Conservation (phyloP, 345 rosid species). For the Camelina neglecta region DNA sequence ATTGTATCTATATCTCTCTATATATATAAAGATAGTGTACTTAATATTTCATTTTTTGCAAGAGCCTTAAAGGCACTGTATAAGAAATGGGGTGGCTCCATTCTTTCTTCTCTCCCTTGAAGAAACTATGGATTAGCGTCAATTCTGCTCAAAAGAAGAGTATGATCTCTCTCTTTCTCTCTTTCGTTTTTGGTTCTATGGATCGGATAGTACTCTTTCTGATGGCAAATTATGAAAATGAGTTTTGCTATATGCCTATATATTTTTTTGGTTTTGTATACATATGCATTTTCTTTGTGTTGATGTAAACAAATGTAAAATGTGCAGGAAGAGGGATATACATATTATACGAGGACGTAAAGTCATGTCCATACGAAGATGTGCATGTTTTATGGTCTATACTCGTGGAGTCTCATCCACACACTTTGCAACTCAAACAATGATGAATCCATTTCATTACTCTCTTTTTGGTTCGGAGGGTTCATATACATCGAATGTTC, state of each 20-base stretch:
- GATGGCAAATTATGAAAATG: neutral
- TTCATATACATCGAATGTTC: conserved; percentile 26
- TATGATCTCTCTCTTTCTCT: conserved; percentile 39
- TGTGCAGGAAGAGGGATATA: conserved; percentile 82
- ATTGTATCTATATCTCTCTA: conserved; percentile 7
- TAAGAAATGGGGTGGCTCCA: conserved; percentile 84
- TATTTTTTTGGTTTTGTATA: neutral
- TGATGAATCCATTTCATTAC: conserved; percentile 41
- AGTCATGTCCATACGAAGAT: conserved; percentile 88
- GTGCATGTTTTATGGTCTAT: conserved; percentile 92
- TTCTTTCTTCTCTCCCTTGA: conserved; percentile 89
- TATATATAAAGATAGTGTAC: conserved; percentile 29
- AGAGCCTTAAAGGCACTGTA: conserved; percentile 48
- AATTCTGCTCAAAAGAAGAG: conserved; percentile 77
- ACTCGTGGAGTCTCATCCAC: conserved; percentile 77
- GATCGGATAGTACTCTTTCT: neutral
- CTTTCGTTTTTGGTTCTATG: conserved; percentile 13
- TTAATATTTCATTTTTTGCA: conserved; percentile 42
- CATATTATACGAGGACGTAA: conserved; percentile 88
- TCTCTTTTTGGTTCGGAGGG: conserved; percentile 35
- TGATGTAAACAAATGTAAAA: conserved; percentile 12
- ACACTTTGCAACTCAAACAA: conserved; percentile 53
- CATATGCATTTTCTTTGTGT: neutral
- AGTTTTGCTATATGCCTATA: conserved; percentile 7
- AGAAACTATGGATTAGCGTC: conserved; percentile 87